Evolutionary conservation across 2,329 filamentous ascomycete species (phyloP).

Genomic region (Endothia cerciana): DNA sequence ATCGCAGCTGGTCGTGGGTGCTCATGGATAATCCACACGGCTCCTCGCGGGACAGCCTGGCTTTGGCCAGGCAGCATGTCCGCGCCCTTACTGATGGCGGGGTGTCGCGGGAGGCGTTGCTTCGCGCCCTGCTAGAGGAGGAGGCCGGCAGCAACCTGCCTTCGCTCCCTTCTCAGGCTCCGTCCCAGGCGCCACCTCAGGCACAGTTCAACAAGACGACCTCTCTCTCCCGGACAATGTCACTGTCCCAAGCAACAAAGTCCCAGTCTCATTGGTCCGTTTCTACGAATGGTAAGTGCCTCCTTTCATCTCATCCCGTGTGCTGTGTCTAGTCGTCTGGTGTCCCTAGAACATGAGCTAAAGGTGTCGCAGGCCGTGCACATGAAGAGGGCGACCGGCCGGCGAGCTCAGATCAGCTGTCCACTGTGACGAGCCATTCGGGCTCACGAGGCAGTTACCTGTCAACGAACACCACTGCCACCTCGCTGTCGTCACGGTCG

Average conservation of each 20-base stretch:
- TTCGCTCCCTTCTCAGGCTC: conserved; percentile 20
- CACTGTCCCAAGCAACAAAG: conserved; percentile 23
- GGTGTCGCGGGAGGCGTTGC: conserved; percentile 38
- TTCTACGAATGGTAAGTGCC: conserved; percentile 21
- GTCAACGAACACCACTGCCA: conserved; percentile 42
- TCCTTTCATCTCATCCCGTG: conserved; percentile 2
- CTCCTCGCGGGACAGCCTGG: conserved; percentile 36
- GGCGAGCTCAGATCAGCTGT: conserved; percentile 26
- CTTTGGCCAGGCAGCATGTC: conserved; percentile 39
- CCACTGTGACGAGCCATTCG: conserved; percentile 41
- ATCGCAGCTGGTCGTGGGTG: conserved; percentile 10
- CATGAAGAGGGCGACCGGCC: conserved; percentile 25
- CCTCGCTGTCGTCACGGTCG: conserved; percentile 39
- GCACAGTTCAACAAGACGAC: conserved; percentile 17
- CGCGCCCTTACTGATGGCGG: conserved; percentile 38
- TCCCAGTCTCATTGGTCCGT: conserved; percentile 24
- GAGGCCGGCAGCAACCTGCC: conserved; percentile 23
- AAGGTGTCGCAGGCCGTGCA: conserved; percentile 15
- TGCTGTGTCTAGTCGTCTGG: conserved; percentile 1
- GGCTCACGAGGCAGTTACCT: conserved; percentile 52
- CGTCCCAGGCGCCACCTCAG: conserved; percentile 12
- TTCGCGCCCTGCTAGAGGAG: conserved; percentile 40
- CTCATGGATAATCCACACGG: conserved; percentile 34
- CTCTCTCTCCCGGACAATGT: conserved; percentile 23
- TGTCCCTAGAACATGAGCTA: conserved; percentile 12